Evolutionary conservation across 139 green algal species (phyloP).

Genomic region (Spirogloea muscicola): DNA sequence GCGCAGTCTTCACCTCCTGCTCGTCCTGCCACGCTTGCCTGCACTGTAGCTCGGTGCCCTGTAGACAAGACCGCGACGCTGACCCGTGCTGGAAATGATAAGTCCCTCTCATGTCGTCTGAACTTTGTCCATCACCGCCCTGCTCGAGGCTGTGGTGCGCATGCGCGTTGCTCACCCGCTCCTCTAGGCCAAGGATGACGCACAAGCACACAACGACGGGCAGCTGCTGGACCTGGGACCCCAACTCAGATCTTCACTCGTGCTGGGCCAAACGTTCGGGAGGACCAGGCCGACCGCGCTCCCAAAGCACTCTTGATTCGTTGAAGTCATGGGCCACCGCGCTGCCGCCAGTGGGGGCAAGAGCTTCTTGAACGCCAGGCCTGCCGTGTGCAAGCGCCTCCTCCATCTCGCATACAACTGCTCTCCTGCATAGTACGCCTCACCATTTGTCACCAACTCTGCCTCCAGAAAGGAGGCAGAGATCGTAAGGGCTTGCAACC

Average conservation of each 20-base stretch:
- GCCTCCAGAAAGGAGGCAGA: too few relatives aligned
- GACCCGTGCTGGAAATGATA: slow-evolving; percentile 14
- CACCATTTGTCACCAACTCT: too few relatives aligned
- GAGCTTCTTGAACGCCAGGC: slow-evolving; percentile 15
- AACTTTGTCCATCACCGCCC: slow-evolving; percentile 16
- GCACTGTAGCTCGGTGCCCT: not conserved
- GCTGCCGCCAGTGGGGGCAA: not conserved
- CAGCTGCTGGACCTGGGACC: not conserved
- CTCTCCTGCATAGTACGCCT: not conserved
- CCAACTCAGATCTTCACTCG: not conserved
- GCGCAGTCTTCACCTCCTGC: too few relatives aligned
- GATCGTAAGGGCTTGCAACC: too few relatives aligned
- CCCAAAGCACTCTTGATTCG: not conserved
- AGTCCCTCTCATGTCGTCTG: not conserved
- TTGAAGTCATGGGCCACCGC: not conserved
- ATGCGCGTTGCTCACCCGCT: slow-evolving; percentile 20
- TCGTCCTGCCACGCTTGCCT: too few relatives aligned
- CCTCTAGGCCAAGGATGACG: slow-evolving; percentile 23
- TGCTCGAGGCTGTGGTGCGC: slow-evolving; percentile 1
- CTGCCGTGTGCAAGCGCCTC: not conserved
- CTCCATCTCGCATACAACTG: slow-evolving; percentile 1
- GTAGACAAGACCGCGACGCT: slow-evolving; percentile 13
- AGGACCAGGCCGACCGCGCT: not conserved
- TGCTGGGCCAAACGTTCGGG: slow-evolving; percentile 30
- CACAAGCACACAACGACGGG: slow-evolving; percentile 31